Percentiles rank a stretch among this genome's conserved stretches.
phyloP scores from a whole-genome alignment of 2,329 filamentous ascomycete species.

The Fusarium incarnatum region DNA sequence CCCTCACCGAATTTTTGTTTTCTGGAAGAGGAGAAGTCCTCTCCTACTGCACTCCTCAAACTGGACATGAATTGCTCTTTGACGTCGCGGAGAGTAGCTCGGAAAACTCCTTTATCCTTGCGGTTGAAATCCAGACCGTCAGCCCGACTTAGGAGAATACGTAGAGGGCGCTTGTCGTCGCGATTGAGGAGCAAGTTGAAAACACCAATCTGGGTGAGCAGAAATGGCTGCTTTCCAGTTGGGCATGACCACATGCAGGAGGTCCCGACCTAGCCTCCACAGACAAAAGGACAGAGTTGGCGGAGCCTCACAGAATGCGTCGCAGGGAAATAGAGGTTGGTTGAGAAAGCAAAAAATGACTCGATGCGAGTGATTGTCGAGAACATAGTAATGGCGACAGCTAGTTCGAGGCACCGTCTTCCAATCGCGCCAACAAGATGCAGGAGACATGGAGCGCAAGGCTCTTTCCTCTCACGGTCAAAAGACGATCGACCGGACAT shows the following conservation, averaged over 20 bases:
- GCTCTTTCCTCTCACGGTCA: too few relatives aligned
- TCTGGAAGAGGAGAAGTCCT: not conserved
- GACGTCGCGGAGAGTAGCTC: not conserved
- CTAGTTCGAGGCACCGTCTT: too few relatives aligned
- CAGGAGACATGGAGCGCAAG: too few relatives aligned
- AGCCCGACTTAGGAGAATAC: not conserved
- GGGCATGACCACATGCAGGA: not conserved
- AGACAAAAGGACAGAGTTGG: too few relatives aligned
- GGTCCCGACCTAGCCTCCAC: accelerated
- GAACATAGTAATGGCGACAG: too few relatives aligned
- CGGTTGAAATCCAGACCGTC: slow-evolving; percentile 5
- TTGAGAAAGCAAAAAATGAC: too few relatives aligned
- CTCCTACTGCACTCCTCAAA: not conserved
- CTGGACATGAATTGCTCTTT: slow-evolving; percentile 2
- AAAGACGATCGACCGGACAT: too few relatives aligned
- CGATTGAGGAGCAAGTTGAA: not conserved
- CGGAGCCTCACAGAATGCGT: too few relatives aligned
- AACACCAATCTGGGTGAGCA: not conserved
- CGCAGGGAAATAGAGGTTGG: too few relatives aligned
- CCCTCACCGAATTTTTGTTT: not conserved
- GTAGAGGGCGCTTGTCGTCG: slow-evolving; percentile 1
- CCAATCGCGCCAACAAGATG: too few relatives aligned
- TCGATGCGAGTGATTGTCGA: too few relatives aligned
- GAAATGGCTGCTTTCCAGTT: not conserved
- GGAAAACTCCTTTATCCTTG: not conserved